Evolutionary conservation across 202 grass and related monocot genomes (phyloP), one percentile per base, ranked within the genome.

Genomic region (Saccharum hybrid): DNA sequence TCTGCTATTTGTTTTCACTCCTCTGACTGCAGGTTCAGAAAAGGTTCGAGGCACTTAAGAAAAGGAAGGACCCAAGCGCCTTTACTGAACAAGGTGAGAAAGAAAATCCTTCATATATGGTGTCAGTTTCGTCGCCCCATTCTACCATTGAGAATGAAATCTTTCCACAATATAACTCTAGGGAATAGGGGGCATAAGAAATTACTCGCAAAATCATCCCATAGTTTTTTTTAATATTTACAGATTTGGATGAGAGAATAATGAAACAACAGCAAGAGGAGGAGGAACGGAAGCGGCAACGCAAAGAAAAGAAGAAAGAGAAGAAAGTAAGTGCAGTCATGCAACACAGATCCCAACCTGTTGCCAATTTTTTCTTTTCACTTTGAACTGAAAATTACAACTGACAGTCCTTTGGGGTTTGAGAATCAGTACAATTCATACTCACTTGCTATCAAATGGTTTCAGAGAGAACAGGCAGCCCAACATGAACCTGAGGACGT

Each of bases 11-110:
- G 48, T 78, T 66, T 75, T 54, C 56, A 52, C 40, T 65, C 67
- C 66, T 80, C 68, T 78, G 21, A 54, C 18, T 80, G n/a, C 88
- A 98, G 96, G 96, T 98, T 66, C 91, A 98, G 78, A 90, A 92
- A 88, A 85, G 96, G 89, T 98, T 98, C 43, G 96, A 98, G 45
- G 54, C 68, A 13, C 91, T 96, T 57, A 98, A 98, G 77, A 98
- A 96, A 86, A 88, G 96, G 67, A 98, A 96, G 83, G 93, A 81
- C 56, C 89, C 93, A 81, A 82, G 84, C 33, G 86, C 81, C 63
- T 98, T 98, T 71, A 94, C 80, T 57, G 96, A 95, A 82, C 87
- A 98, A 93, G 95, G 95, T 91, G 65, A 89, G 82, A 34, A 61
- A 54, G 14, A 15, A 48, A 81, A 38, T n/a, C n/a, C n/a, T n/a